A percentile compares a stretch with the other conserved stretches of the same genome.
Evolutionary conservation across 352 stramenopile species (phyloP).

Genomic region (Detonula confervacea): DNA sequence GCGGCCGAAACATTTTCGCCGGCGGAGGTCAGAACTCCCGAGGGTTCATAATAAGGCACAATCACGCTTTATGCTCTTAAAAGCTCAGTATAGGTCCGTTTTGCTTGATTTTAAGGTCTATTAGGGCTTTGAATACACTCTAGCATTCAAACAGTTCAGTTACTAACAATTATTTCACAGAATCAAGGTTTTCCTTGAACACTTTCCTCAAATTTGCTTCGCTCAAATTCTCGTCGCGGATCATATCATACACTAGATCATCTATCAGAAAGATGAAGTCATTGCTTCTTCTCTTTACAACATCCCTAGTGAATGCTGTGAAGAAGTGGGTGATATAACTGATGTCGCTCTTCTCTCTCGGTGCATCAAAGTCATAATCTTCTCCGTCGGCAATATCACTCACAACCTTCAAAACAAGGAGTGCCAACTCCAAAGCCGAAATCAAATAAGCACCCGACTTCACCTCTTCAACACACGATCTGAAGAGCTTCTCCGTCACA

Average conservation of each 20-base stretch:
- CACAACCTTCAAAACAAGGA: not conserved
- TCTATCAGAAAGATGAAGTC: conserved; percentile 10
- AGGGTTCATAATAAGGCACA: too few relatives aligned
- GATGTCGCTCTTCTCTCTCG: not conserved
- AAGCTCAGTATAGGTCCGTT: too few relatives aligned
- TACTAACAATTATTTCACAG: too few relatives aligned
- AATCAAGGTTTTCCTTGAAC: too few relatives aligned
- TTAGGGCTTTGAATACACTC: too few relatives aligned
- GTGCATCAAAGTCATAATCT: not conserved
- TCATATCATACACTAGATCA: not conserved
- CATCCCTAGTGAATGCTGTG: conserved; percentile 1
- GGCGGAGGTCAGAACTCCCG: too few relatives aligned
- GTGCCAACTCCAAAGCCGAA: not conserved
- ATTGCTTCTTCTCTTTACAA: conserved; percentile 1
- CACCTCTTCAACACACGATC: not conserved
- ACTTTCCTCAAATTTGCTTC: not conserved
- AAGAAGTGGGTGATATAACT: not conserved
- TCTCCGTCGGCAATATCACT: conserved; percentile 3
- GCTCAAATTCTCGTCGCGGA: conserved; percentile 15
- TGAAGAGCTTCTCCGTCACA: not conserved
- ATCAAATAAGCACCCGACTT: not conserved
- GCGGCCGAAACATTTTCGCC: too few relatives aligned
- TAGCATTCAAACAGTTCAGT: too few relatives aligned
- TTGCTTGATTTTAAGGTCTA: too few relatives aligned
- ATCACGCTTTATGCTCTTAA: too few relatives aligned